Conservation (phyloP, 805 yeast genomes). For the Tanozyma kutaoensis region DNA sequence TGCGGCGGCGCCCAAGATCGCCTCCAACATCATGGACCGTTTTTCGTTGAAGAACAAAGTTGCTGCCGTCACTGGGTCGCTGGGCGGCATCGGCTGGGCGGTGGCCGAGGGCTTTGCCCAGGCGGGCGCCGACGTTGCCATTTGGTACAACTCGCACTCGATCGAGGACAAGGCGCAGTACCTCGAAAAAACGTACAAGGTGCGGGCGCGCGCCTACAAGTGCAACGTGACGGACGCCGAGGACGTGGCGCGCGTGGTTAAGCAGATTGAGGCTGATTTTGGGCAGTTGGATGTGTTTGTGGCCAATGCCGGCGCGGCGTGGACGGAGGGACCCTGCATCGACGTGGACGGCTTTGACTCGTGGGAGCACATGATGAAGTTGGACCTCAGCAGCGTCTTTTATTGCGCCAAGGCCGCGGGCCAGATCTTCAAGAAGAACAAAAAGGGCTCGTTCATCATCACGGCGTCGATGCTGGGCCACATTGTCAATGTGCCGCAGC, state of each 20-base stretch:
- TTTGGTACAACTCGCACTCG: slow-evolving; percentile 46
- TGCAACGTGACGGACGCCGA: slow-evolving; percentile 30
- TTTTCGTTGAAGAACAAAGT: slow-evolving; percentile 74
- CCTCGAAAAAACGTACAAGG: slow-evolving; percentile 33
- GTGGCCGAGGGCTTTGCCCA: slow-evolving; percentile 72
- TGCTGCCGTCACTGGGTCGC: slow-evolving; percentile 77
- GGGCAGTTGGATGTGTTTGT: slow-evolving; percentile 75
- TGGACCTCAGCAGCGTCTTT: slow-evolving; percentile 28
- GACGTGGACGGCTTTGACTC: slow-evolving; percentile 21
- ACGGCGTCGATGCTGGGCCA: slow-evolving; percentile 89
- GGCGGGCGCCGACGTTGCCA: slow-evolving; percentile 48
- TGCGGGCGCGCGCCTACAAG: slow-evolving; percentile 9
- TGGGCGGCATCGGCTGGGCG: slow-evolving; percentile 72
- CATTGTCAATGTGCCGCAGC: slow-evolving; percentile 76
- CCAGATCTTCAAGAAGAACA: slow-evolving; percentile 22
- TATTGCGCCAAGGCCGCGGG: slow-evolving; percentile 31
- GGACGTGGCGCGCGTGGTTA: slow-evolving; percentile 35
- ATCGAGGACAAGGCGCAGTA: slow-evolving; percentile 48
- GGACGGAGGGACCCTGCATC: slow-evolving; percentile 35
- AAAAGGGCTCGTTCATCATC: slow-evolving; percentile 60
- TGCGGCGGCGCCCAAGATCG: slow-evolving; percentile 35
- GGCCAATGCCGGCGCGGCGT: slow-evolving; percentile 78
- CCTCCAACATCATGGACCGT: slow-evolving; percentile 45
- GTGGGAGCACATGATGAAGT: slow-evolving; percentile 23
- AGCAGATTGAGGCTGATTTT: slow-evolving; percentile 48